These are phyloP conservation scores for Thuja plicata DNA, from an alignment of 83 land plant species.

Conservation along the genomic window DNA sequence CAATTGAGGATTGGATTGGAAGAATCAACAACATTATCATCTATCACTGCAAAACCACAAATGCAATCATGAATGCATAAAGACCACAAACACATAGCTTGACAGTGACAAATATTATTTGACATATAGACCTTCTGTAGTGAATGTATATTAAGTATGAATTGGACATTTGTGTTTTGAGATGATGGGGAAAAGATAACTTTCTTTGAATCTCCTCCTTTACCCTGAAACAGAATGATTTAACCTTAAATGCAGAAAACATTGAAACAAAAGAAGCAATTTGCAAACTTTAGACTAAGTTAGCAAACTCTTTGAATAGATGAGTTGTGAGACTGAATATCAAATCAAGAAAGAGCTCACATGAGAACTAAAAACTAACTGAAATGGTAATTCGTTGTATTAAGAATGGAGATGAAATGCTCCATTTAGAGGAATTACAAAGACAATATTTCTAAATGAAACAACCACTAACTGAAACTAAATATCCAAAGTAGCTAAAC, in stretches of 20 bases:
- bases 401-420: no score
- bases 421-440: no score
- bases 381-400: no score
- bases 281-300: not conserved
- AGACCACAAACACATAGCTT: not conserved
- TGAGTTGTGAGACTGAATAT: not conserved
- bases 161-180: not conserved
- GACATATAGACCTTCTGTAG: not conserved
- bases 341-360: not conserved
- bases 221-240: not conserved
- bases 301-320: not conserved
- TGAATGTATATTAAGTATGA: not conserved
- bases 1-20: not conserved
- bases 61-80: not conserved
- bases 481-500: no score
- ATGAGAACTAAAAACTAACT: not conserved
- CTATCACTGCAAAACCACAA: not conserved
- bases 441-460: no score
- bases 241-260: not conserved
- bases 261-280: not conserved
- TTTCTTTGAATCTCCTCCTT: not conserved
- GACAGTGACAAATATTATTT: not conserved
- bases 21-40: not conserved
- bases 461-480: no score
- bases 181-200: not conserved